phyloP scores from a whole-genome alignment of 352 stramenopile genomes.

The Phytophthora pini region DNA sequence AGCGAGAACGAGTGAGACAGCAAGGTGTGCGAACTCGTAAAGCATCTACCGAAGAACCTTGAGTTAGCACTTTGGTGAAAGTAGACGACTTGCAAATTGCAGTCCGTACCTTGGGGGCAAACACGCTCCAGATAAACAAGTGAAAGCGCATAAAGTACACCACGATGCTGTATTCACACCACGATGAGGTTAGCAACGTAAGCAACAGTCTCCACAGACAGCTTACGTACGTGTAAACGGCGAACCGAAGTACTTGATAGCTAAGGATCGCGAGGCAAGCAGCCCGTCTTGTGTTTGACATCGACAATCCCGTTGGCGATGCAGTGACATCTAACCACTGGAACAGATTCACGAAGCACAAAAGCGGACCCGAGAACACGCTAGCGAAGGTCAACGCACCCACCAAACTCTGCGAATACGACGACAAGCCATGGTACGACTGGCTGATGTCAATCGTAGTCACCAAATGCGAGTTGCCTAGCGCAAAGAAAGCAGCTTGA shows the following conservation, averaged over 20 bases:
- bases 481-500: conserved; percentile 80
- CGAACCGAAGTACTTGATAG: conserved; percentile 68
- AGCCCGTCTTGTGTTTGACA: conserved; percentile 4
- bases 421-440: conserved; percentile 80
- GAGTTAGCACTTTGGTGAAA: not conserved
- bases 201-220: not conserved
- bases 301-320: conserved; percentile 3
- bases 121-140: conserved; percentile 93
- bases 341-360: conserved; percentile 57
- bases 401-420: conserved; percentile 87
- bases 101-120: conserved; percentile 82
- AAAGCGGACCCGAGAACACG: conserved; percentile 76
- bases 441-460: conserved; percentile 91
- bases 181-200: conserved; percentile 9
- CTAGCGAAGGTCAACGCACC: conserved; percentile 77
- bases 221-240: conserved; percentile 65
- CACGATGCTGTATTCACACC: conserved; percentile 54
- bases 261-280: conserved; percentile 48
- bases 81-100: not conserved
- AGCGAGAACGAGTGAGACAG: conserved; percentile 40
- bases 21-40: conserved; percentile 72
- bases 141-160: conserved; percentile 91
- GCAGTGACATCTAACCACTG: conserved; percentile 43
- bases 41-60: conserved; percentile 58
- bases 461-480: conserved; percentile 91